Evolutionary conservation across 352 stramenopile genomes (phyloP), one percentile per base, ranked within the genome.

Genomic region (Phytophthora macrochlamydospora): DNA sequence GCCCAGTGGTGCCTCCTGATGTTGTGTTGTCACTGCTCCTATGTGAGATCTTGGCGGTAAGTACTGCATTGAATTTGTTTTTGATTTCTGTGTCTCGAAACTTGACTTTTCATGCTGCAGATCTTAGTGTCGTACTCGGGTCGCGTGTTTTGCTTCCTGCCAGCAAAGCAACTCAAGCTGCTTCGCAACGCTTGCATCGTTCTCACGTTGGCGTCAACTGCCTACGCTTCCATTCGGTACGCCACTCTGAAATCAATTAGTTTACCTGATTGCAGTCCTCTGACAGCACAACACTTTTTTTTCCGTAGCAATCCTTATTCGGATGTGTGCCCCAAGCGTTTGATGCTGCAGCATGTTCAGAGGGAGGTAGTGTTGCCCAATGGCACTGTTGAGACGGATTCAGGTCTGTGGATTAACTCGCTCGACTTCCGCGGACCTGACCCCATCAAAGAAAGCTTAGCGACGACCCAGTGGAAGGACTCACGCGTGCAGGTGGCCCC

Each of bases 91-190:
- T 8, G 37, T 24, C 24, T 58, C n/a, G 2, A 18, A 5, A 51
- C 57, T 56, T 78, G 8, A 67, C 29, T 30, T 40, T 51, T 51
- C 5, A 37, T 54, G 7, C 12, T 65, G 13, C 54, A 83, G 78
- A 71, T 83, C 24, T 56, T 84, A 48, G 43, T 81, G 2, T 90
- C 83, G 40, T 90, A 85, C 72, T 76, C 77, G 4, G 69, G 77
- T 0, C 83, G 83, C 13, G 83, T 94, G 30, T 90, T 93, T 66
- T 93, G 85, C 75, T 90, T 90, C 48, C 65, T 92, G 2, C 65
- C 74, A 24, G 59, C 67, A 2, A 71, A 72, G n/a, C 67, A 80
- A n/a, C 67, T 91, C 2, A 60, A 67, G 11, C 8, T 52, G 7
- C 29, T 89, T 12, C 80, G 78, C 24, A 84, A 87, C 40, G 12